Percentiles rank a stretch among this genome's conserved stretches.
Evolutionary conservation across 768 basidiomycete genomes (phyloP).

Genomic region (Tricholoma furcatifolium): DNA sequence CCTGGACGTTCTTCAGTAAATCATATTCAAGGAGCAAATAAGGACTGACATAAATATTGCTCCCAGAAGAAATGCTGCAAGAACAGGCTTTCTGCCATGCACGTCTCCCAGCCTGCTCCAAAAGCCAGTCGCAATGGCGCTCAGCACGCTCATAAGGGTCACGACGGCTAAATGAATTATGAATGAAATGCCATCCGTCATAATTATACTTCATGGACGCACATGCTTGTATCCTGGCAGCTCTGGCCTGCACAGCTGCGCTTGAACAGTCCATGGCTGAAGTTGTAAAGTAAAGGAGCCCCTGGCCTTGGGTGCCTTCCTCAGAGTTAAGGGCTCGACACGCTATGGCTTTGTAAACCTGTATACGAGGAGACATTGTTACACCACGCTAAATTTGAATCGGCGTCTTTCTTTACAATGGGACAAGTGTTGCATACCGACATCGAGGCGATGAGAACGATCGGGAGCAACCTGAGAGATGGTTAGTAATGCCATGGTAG

Average conservation of each 20-base stretch:
- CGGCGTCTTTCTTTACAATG: constrained; percentile 6
- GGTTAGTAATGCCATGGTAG: constrained; percentile 1
- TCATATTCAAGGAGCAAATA: background rate
- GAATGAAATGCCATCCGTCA: background rate
- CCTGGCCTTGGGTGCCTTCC: constrained; percentile 18
- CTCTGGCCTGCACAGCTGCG: constrained; percentile 63
- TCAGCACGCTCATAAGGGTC: constrained; percentile 73
- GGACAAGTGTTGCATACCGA: constrained; percentile 44
- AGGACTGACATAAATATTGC: constrained; percentile 68
- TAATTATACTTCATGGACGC: constrained; percentile 9
- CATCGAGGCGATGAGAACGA: constrained; percentile 63
- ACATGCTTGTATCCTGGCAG: constrained; percentile 73
- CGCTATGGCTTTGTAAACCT: constrained; percentile 77
- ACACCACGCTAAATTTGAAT: constrained; percentile 60
- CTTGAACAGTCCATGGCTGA: constrained; percentile 29
- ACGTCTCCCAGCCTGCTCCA: constrained; percentile 84
- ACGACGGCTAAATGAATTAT: constrained; percentile 49
- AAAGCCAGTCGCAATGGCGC: constrained; percentile 80
- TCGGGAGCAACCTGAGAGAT: constrained; percentile 63
- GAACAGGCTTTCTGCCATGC: constrained; percentile 73
- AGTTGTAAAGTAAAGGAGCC: constrained; percentile 10
- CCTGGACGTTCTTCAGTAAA: constrained; percentile 36
- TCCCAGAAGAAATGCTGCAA: constrained; percentile 65
- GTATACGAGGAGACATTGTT: constrained; percentile 75
- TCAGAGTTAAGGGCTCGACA: constrained; percentile 50